Conservation (phyloP, 1,284 basidiomycete genomes). For the Cryptococcus floricola region DNA sequence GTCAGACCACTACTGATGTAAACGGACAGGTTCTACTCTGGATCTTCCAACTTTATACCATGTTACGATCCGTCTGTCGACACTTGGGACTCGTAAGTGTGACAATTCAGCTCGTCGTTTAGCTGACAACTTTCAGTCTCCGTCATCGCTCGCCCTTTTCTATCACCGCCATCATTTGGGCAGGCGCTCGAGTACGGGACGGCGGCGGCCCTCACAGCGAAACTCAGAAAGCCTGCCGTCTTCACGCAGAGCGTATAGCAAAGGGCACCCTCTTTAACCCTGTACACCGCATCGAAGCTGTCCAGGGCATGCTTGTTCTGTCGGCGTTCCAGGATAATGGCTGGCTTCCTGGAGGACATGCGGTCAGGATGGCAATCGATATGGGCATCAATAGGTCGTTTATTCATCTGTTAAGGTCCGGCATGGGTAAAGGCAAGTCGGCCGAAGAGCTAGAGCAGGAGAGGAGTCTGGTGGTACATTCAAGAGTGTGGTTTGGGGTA, state of each 20-base stretch:
- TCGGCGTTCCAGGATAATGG: constrained; percentile 88
- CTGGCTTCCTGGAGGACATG: constrained; percentile 86
- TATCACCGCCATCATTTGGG: constrained; percentile 76
- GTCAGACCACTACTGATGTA: not conserved
- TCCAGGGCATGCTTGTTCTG: constrained; percentile 84
- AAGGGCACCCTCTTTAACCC: constrained; percentile 79
- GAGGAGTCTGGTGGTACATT: constrained; percentile 68
- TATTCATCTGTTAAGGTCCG: constrained; percentile 70
- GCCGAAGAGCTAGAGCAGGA: constrained; percentile 60
- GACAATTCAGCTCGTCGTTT: not conserved
- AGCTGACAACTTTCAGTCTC: constrained; percentile 17
- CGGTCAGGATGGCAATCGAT: constrained; percentile 88
- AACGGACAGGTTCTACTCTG: constrained; percentile 59
- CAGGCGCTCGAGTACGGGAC: constrained; percentile 78
- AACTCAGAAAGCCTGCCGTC: constrained; percentile 26
- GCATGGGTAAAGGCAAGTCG: constrained; percentile 62
- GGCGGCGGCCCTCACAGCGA: constrained; percentile 58
- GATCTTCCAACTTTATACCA: constrained; percentile 83
- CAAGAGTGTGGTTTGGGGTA: constrained; percentile 78
- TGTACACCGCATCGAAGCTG: constrained; percentile 71
- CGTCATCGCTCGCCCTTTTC: constrained; percentile 47
- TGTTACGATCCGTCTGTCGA: constrained; percentile 74
- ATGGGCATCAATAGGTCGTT: constrained; percentile 85
- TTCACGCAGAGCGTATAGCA: constrained; percentile 64
- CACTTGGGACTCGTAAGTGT: constrained; percentile 61